Percentiles rank a stretch among this genome's conserved stretches.
Evolutionary conservation across 148 eudicot genomes (phyloP).

Genomic region (Chenopodium suecicum): DNA sequence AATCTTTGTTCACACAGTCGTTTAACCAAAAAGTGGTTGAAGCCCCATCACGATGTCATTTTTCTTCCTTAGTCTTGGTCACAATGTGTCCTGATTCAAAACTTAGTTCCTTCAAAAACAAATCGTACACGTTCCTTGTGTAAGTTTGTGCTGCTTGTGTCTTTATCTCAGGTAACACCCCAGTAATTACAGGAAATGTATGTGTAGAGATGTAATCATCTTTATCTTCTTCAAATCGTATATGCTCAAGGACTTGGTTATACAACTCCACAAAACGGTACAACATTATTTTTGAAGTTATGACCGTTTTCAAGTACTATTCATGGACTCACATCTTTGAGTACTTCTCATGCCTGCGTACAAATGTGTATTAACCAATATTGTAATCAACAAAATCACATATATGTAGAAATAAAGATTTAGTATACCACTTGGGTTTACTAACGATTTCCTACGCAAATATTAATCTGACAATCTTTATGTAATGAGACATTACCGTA

Average conservation of each 20-base stretch:
- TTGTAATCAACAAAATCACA: too few relatives aligned
- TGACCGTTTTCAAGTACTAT: neutral
- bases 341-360: neutral
- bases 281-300: neutral
- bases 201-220: neutral
- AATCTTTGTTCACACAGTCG: neutral
- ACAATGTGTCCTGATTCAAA: neutral
- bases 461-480: too few relatives aligned
- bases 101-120: neutral
- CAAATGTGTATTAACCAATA: neutral
- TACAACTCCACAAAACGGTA: neutral
- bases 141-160: neutral
- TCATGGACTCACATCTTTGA: slow-evolving; percentile 2
- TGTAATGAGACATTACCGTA: too few relatives aligned
- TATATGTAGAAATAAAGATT: too few relatives aligned
- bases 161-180: neutral
- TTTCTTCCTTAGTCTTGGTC: neutral
- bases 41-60: neutral
- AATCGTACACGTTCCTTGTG: neutral
- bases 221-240: neutral
- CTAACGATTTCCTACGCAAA: too few relatives aligned
- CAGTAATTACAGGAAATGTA: neutral
- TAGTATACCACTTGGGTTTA: too few relatives aligned
- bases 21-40: neutral
- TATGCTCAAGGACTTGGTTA: neutral